A percentile compares a stretch with the other conserved stretches of the same genome.
phyloP scores from a whole-genome alignment of 768 basidiomycete species.

The Suillus placidus region DNA sequence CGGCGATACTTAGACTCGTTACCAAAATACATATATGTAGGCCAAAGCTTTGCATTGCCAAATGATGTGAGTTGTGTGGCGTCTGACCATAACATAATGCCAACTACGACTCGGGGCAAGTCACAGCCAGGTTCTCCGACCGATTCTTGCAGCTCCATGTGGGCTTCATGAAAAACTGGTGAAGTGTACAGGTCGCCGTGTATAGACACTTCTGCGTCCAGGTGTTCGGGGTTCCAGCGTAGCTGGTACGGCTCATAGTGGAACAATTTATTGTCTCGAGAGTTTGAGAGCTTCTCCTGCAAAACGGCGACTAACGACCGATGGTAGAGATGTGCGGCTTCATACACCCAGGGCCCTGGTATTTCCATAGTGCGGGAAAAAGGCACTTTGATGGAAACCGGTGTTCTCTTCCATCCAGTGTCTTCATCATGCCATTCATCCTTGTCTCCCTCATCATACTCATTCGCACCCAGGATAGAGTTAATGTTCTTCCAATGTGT shows the following conservation, averaged over 20 bases:
- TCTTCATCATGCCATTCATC: conserved; percentile 10
- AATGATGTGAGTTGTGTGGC: conserved; percentile 33
- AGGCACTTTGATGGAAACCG: neutral
- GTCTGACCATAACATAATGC: conserved; percentile 37
- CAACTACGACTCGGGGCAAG: conserved; percentile 16
- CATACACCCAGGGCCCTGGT: conserved; percentile 12
- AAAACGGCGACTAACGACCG: conserved; percentile 19
- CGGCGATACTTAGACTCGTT: conserved; percentile 29
- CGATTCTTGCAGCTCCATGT: conserved; percentile 19
- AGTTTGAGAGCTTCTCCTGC: conserved; percentile 20
- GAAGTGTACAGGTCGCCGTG: conserved; percentile 20
- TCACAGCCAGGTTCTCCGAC: conserved; percentile 14
- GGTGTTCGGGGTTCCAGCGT: conserved; percentile 15
- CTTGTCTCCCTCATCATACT: neutral
- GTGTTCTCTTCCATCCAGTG: conserved; percentile 17
- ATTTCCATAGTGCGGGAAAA: conserved; percentile 6
- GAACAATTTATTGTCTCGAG: conserved; percentile 10
- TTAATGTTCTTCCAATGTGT: conserved; percentile 7
- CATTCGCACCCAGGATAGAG: neutral
- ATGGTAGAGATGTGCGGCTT: conserved; percentile 16
- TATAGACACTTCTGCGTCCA: neutral
- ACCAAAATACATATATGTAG: conserved; percentile 26
- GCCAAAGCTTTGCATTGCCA: conserved; percentile 31
- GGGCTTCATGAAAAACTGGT: conserved; percentile 14
- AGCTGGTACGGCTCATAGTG: conserved; percentile 21